Percentiles rank a stretch among this genome's conserved stretches.
phyloP scores from a whole-genome alignment of 257 asterid genomes.

The Solanum chilense region DNA sequence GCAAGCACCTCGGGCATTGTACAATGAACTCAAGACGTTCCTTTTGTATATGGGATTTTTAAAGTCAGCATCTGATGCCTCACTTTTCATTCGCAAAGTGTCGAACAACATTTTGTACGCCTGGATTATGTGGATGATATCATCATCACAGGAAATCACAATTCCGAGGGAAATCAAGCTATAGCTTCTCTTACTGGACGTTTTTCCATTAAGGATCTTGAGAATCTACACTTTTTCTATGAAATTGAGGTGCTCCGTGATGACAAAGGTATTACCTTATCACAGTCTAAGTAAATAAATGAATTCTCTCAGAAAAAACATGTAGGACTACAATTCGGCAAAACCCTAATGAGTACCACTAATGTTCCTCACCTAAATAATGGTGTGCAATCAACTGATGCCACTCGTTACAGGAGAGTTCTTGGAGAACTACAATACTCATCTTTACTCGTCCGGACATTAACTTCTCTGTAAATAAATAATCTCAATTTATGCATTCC shows the following conservation, averaged over 20 bases:
- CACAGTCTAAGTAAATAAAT: background rate
- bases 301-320: background rate
- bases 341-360: background rate
- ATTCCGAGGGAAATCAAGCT: background rate
- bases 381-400: no score
- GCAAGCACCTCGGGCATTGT: background rate
- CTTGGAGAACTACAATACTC: background rate
- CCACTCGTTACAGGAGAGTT: background rate
- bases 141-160: background rate
- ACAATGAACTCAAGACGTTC: background rate
- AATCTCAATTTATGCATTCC: background rate
- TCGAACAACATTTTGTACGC: background rate
- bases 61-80: background rate
- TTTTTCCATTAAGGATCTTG: background rate
- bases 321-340: background rate
- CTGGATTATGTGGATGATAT: background rate
- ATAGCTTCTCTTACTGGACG: rapidly evolving
- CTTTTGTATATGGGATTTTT: background rate
- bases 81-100: background rate
- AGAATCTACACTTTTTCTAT: background rate
- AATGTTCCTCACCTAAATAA: background rate
- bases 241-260: background rate
- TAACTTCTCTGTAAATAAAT: background rate
- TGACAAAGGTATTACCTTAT: background rate
- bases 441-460: background rate